These are phyloP conservation scores for Zymoseptoria passerinii DNA, from an alignment of 2,329 filamentous ascomycete genomes.

Conservation along the genomic window DNA sequence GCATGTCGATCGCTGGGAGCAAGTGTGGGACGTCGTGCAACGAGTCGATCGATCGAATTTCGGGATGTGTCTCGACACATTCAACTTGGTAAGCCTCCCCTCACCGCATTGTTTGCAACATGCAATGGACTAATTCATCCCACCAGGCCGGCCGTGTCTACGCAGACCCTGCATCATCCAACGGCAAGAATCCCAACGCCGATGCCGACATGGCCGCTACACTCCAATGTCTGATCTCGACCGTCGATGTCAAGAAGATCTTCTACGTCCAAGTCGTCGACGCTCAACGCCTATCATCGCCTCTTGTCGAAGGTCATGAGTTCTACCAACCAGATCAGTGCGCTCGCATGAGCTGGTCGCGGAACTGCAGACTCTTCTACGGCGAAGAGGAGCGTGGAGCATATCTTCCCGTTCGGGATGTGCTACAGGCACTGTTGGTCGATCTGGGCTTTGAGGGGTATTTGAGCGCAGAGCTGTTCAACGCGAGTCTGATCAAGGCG, in stretches of 20 bases:
- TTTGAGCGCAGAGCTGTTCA: slow-evolving; percentile 65
- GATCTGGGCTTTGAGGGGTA: slow-evolving; percentile 60
- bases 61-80: slow-evolving; percentile 68
- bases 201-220: slow-evolving; percentile 49
- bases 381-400: slow-evolving; percentile 54
- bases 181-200: slow-evolving; percentile 47
- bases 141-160: slow-evolving; percentile 55
- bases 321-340: slow-evolving; percentile 53
- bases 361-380: slow-evolving; percentile 64
- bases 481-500: slow-evolving; percentile 48
- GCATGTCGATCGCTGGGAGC: slow-evolving; percentile 61
- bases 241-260: slow-evolving; percentile 55
- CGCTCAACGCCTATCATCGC: slow-evolving; percentile 53
- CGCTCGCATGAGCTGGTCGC: slow-evolving; percentile 66
- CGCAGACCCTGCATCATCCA: slow-evolving; percentile 53
- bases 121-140: background rate
- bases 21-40: slow-evolving; percentile 59
- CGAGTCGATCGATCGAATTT: slow-evolving; percentile 62
- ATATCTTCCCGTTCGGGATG: slow-evolving; percentile 57
- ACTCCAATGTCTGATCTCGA: slow-evolving; percentile 45
- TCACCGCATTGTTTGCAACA: background rate
- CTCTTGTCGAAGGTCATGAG: slow-evolving; percentile 49
- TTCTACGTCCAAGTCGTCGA: slow-evolving; percentile 74
- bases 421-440: slow-evolving; percentile 54
- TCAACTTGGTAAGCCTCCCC: slow-evolving; percentile 50